Base-by-base conservation (phyloP, 805 yeast species). In the Candida bentonensis region DNA sequence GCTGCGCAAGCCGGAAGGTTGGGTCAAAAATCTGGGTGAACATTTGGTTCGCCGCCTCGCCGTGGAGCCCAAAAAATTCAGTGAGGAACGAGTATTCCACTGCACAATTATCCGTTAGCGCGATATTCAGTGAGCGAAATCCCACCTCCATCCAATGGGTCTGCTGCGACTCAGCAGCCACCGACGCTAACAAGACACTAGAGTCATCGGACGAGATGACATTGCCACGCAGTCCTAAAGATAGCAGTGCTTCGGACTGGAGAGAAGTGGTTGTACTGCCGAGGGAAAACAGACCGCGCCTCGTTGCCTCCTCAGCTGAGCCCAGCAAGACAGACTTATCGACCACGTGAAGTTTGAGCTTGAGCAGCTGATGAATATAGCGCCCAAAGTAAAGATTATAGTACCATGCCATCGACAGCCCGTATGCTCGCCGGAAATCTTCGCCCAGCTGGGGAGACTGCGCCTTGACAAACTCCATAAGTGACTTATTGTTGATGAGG, bases 331-430 rank as follows among this genome's bases (percentile, higher is more conserved):
- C 68, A 40, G 67, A 67, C 46, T 66, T 69, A 49, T 80, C 92
- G 5, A 80, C 73, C 21, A 63, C 62, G 43, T 70, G 68, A 15
- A 79, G 50, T 39, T 71, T 74, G 47, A 86, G 60, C 51, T 76
- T 76, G 47, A 82, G 82, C 42, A 88, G 61, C 1, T 94, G 77
- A 48, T 79, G 74, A 30, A 79, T 61, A 62, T 87, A 88, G 49
- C 87, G 75, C 15, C 79, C 77, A 56, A 88, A 89, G 52, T 82
- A 74, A 46, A 81, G 73, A 46, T 72, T 69, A 59, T 92, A 92
- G 64, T 89, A 92, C 98, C 98, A 92, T 54, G 74, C 69, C 84
- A 92, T 88, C 2, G 97, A 89, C 54, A 78, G 78, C 17, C 79
- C 65, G 59, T 92, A 92, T 0, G 96, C 97, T 53, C 73, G 73